Evolutionary conservation across 176 grass and related monocot species (phyloP), one percentile per base, ranked within the genome.

Genomic region (Zoysia japonica): DNA sequence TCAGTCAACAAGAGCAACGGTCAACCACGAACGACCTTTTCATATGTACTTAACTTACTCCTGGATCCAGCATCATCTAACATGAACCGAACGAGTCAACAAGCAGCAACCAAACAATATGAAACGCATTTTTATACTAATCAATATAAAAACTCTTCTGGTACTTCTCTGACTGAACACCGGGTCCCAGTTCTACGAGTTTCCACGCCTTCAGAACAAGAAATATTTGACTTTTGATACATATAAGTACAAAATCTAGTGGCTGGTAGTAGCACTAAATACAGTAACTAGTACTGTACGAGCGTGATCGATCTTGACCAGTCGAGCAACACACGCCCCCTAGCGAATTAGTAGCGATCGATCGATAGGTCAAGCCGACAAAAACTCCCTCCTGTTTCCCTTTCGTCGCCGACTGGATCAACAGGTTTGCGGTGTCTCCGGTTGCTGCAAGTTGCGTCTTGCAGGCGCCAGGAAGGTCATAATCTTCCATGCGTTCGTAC

Each of bases 371-470:
- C 44, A 69, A 15, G 7, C 5, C 16, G 49, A 48, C n/a, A 82
- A 48, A 68, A 41, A 48, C 0, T 28, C 0, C 28, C 28, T 28
- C 28, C 28, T 0, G 28, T 0, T 28, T 28, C 28, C 0, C 28
- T 28, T 28, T 28, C 28, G 0, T 28, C 28, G 28, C 28, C 0
- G 28, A 28, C 28, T 28, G 28, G 28, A 28, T 28, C 28, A 28
- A 28, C 28, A 28, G 28, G 28, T 28, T 28, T 28, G 28, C 28
- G 28, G 28, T 28, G 53, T 48, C 69, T 65, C 54, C 15, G 39
- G 54, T 15, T 81, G 39, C 49, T 86, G 68, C 53, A 60, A 28
- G 19, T 48, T 86, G 68, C 54, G 76, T 47, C n/a, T n/a, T n/a
- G n/a, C n/a, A n/a, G n/a, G 28, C 28, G 28, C 28, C 28, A 28